A percentile compares a stretch with the other conserved stretches of the same genome.
phyloP scores from a whole-genome alignment of 495 filamentous ascomycete genomes.

The Penicillium argentinense region DNA sequence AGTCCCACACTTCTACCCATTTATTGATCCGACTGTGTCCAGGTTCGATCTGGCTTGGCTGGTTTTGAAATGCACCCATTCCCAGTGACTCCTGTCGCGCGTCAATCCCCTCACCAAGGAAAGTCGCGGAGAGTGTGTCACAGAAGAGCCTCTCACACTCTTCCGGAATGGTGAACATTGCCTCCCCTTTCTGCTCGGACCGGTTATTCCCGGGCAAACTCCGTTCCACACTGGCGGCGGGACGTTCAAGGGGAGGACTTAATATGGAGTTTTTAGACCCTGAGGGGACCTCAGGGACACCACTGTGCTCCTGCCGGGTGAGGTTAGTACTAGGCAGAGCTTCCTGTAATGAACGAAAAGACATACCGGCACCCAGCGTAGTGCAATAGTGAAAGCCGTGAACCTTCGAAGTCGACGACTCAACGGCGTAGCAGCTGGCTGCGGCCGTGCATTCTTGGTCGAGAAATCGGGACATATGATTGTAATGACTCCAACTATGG shows the following conservation, averaged over 20 bases:
- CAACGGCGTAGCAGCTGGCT: conserved; percentile 80
- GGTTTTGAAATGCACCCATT: conserved; percentile 61
- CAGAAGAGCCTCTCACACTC: conserved; percentile 99
- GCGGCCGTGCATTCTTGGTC: conserved; percentile 62
- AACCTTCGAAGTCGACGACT: conserved; percentile 54
- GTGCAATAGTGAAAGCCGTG: conserved; percentile 93
- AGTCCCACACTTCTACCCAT: conserved; percentile 88
- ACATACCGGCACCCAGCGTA: conserved; percentile 73
- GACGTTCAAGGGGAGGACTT: conserved; percentile 81
- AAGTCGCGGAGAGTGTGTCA: conserved; percentile 84
- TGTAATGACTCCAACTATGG: conserved; percentile 73
- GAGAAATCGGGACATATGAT: conserved; percentile 55
- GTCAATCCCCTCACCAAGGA: conserved; percentile 89
- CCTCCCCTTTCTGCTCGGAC: conserved; percentile 72
- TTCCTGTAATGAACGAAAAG: too few relatives aligned
- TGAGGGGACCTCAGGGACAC: conserved; percentile 95
- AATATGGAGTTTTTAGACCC: conserved; percentile 70
- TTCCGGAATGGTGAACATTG: conserved; percentile 92
- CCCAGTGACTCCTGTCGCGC: conserved; percentile 68
- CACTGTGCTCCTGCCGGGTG: conserved; percentile 73
- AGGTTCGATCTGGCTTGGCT: conserved; percentile 23
- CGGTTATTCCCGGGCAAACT: conserved; percentile 38
- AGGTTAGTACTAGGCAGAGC: conserved; percentile 5
- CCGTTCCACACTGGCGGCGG: conserved; percentile 60
- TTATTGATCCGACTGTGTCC: conserved; percentile 41